A percentile compares a stretch with the other conserved stretches of the same genome.
Evolutionary conservation across 1,284 basidiomycete species (phyloP).

Genomic region (Peniophora sp.): DNA sequence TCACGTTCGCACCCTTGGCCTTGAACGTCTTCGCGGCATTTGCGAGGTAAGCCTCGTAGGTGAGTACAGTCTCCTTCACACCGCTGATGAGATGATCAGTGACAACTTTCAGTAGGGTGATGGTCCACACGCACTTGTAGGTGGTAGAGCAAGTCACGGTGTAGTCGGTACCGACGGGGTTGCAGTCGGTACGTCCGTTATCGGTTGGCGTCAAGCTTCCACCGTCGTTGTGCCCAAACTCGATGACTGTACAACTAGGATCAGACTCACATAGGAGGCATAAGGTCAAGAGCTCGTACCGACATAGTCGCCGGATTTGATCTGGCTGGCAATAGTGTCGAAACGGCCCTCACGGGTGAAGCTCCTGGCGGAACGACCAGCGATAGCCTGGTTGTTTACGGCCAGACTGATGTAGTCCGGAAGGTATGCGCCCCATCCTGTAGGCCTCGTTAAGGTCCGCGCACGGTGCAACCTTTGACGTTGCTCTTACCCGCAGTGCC

Average conservation of each 20-base stretch:
- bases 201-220: conserved; percentile 15
- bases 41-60: conserved; percentile 19
- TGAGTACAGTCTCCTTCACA: no score
- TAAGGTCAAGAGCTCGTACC: no score
- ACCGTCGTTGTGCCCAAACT: conserved; percentile 41
- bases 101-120: neutral
- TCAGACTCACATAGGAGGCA: no score
- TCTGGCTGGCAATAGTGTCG: conserved; percentile 6
- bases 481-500: no score
- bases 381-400: conserved; percentile 37
- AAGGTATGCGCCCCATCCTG: conserved; percentile 39
- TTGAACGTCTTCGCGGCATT: conserved; percentile 33
- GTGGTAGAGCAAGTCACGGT: neutral
- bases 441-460: no score
- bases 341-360: conserved; percentile 41
- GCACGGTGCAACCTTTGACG: no score
- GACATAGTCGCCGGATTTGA: no score
- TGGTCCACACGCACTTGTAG: neutral
- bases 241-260: conserved; percentile 31
- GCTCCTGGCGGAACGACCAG: conserved; percentile 36
- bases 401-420: conserved; percentile 31
- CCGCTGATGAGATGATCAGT: neutral
- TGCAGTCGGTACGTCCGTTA: conserved; percentile 20
- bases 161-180: neutral
- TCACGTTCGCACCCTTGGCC: conserved; percentile 38